Evolutionary conservation across 1,284 basidiomycete genomes (phyloP), one percentile per base, ranked within the genome.

Genomic region (Sporisorium sorghi): DNA sequence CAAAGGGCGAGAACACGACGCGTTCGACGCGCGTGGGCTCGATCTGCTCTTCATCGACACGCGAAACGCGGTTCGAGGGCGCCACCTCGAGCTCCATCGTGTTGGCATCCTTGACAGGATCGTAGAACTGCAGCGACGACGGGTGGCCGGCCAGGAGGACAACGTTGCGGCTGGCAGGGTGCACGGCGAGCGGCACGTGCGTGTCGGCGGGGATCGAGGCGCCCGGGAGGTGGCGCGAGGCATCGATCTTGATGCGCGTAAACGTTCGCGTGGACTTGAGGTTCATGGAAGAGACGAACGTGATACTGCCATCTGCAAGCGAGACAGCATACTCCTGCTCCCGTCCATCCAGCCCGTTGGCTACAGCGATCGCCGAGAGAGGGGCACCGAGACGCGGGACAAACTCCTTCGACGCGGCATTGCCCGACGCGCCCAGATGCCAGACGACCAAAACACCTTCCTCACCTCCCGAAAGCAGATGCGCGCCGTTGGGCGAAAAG

Each of bases 381-480:
- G 93, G 90, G 1, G 93, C 92, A 15, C 96, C 94, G 2, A 99
- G 88, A 51, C 97, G 90, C 33, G 97, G 95, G 5, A 99, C 90
- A 82, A 93, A 99, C 60, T 84, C 83, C 14, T 75, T 78, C 0
- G 71, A 60, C 37, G 69, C 69, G 5, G 69, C 73, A 9, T 67
- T 74, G 44, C 67, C 70, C 10, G 73, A 76, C 81, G 95, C 93
- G 26, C 60, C 64, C 10, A 84, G 70, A 58, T 81, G 78, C 97
- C 97, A 99, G 59, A 97, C 90, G 24, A 99, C 96, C 9, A 99
- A 86, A 1, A 97, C 96, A 35, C 92, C 90, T 85, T 99, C 97
- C 84, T 98, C 94, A 46, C 97, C 97, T 74, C 94, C 97, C 58
- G 93, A 97, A 49, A 99, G 86, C 21, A 99, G 86, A 83, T 97